Base-by-base conservation (phyloP, 352 stramenopile genomes). In the Globisporangium nunn region DNA sequence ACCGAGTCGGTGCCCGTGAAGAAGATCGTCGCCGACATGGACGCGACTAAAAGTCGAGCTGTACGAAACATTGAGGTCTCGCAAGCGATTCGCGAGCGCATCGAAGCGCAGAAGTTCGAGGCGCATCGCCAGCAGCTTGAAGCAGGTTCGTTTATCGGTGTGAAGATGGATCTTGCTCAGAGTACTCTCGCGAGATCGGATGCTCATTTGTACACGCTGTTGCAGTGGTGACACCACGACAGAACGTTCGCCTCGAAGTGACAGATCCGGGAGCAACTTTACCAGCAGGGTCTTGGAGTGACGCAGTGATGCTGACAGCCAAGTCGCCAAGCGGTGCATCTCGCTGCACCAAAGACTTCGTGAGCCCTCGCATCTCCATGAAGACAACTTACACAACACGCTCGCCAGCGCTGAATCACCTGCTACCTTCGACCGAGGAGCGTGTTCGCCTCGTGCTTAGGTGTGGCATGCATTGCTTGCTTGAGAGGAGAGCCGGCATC, bases 1-100 rank as follows among this genome's bases (percentile, higher is more conserved):
- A 67, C 71, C 31, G 72, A 81, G 50, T 88, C 77, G 0, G 69
- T 90, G 15, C 63, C 77, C 0, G 69, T 83, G 29, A 74, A 78
- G 50, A 74, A 72, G 46, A 89, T 90, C 59, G 78, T 89, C 31
- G 71, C 75, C 6, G 78, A 87, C 18, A 60, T 90, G 6, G 77
- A 92, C 53, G 72, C 71, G 4, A 87, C 70, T 7, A 92, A 85
- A 46, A 63, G 68, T 15, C 75, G 78, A 37, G 78, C 76, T 28
- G 64, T 58, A 0, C 68, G 64, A 12, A 93, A 89, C 53, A 78
- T 93, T 31, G 64, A 85, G 59, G 66, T 90, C 29, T 83, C 80
- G 3, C 76, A 93, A 58, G 61, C 72, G 15, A 76, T 91, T 30
- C 80, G 80, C 14, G 76, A 87, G 37, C 71, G 70, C 12, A 82